Base-by-base conservation (phyloP, 257 asterid genomes). In the Voacanga thouarsii region DNA sequence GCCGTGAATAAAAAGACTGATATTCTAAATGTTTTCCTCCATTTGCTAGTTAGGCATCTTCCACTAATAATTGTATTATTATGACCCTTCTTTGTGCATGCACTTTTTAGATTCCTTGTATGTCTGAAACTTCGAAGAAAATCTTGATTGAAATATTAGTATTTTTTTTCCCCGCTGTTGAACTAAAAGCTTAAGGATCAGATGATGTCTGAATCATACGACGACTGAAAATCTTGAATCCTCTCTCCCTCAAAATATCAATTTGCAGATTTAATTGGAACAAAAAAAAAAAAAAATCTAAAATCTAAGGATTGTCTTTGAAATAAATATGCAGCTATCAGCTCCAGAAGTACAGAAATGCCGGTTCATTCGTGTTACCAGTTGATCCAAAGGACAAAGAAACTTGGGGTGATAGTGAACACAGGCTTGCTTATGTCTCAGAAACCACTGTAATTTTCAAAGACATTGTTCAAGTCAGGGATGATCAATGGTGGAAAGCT, bases 331-430 rank as follows among this genome's bases (percentile, higher is more conserved):
- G 88, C 91, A 95, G 99, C 57, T 95, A 95, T 80, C 99, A 95
- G 84, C 97, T 95, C n/a, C 99, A 93, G 77, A 95, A 95, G 87
- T 93, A 95, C 67, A 87, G 99, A 86, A 85, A 95, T 44, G 97
- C 98, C 0, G 96, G 97, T 10, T 95, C 99, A 5, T 95, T 83
- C 65, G 97, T 93, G 64, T 43, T 95, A 50, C 98, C 99, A 0
- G 94, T 91, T 37, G 88, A 95, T 67, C 96, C 96, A 1, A 88
- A 86, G 0, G 99, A 95, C 84, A 93, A 88, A 69, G 99, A 95
- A 83, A 91, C 99, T 6, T 95, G 99, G 99, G 99, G 99, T 0
- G 99, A 95, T 44, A 93, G 98, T 53, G 97, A 95, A 64, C 99
- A 95, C 61, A 77, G 99, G 71, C 86, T 95, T 0, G 99, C 99